Base-by-base conservation (phyloP, 805 yeast genomes). In the Starmerella etchellsii region DNA sequence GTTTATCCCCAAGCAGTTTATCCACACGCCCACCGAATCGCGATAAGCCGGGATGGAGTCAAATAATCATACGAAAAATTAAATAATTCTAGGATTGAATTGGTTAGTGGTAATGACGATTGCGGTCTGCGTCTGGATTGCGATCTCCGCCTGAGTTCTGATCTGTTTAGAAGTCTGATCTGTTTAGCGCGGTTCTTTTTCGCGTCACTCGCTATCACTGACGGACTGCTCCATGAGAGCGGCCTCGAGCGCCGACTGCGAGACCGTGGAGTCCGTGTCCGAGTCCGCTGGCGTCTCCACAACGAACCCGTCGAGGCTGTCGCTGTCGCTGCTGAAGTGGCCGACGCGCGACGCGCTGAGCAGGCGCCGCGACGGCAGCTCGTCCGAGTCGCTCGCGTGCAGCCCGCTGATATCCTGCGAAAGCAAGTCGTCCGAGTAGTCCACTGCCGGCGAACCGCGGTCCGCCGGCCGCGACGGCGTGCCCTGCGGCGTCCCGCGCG, bases 161-260 rank as follows among this genome's bases (percentile, higher is more conserved):
- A n/a, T n/a, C n/a, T n/a, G n/a, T n/a, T n/a, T n/a, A n/a, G n/a
- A n/a, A n/a, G n/a, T n/a, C n/a, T n/a, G n/a, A n/a, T n/a, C n/a
- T n/a, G n/a, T n/a, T n/a, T n/a, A n/a, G n/a, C n/a, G n/a, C n/a
- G n/a, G n/a, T n/a, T n/a, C n/a, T n/a, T n/a, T n/a, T n/a, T n/a
- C n/a, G n/a, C n/a, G n/a, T n/a, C n/a, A n/a, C n/a, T n/a, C n/a
- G n/a, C n/a, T n/a, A 33, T 34, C 37, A 34, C 37, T 34, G 8
- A 4, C 37, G 20, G 19, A 9, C 37, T 16, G 34, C 34, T 50
- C 57, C 33, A 54, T 31, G n/a, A 59, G 46, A 3, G 62, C 63
- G 14, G 57, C 63, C 35, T 56, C 63, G 11, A 59, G 46, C 14
- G 62, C 63, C 1, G 62, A 57, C 21, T 55, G 52, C 28, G 56